These are phyloP conservation scores for Phytophthora sp. DNA, from an alignment of 352 stramenopile species.

Conservation along the genomic window DNA sequence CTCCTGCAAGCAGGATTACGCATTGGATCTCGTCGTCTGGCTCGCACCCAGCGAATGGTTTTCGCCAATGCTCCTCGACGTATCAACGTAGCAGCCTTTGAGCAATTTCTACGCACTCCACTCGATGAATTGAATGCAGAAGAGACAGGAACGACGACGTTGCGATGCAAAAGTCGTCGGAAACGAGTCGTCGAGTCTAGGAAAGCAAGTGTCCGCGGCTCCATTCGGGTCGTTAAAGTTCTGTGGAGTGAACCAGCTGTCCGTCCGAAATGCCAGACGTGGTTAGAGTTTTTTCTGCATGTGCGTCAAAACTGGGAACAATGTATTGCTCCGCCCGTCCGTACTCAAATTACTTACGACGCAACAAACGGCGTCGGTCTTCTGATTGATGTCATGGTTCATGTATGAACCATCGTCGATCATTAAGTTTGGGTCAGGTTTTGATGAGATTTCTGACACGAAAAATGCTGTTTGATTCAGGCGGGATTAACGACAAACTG, in stretches of 20 bases:
- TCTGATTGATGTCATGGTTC: constrained; percentile 63
- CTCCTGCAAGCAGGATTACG: constrained; percentile 41
- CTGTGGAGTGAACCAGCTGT: constrained; percentile 83
- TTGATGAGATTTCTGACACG: constrained; percentile 1
- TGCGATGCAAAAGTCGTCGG: constrained; percentile 18
- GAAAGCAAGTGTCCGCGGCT: constrained; percentile 44
- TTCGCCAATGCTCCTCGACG: constrained; percentile 46
- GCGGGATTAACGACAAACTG: constrained; percentile 42
- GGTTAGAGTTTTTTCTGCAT: constrained; percentile 25
- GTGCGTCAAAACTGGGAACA: constrained; percentile 39
- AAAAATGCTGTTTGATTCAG: constrained; percentile 28
- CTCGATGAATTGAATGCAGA: constrained; percentile 5
- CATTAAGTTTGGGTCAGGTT: too few species aligned
- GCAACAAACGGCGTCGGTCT: constrained; percentile 54
- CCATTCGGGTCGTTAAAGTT: constrained; percentile 87
- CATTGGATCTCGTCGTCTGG: constrained; percentile 47
- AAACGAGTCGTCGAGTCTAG: constrained; percentile 77
- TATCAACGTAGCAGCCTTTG: constrained; percentile 64
- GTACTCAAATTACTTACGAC: constrained; percentile 71
- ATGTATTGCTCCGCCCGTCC: constrained; percentile 48
- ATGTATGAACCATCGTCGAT: too few species aligned
- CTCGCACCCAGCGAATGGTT: constrained; percentile 47
- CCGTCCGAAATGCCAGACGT: constrained; percentile 38
- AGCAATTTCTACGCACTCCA: constrained; percentile 50
- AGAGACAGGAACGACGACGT: too few species aligned